These are phyloP conservation scores for Dimargaris cristalligena DNA, from an alignment of 192 early-diverging fungal genomes.

Conservation along the genomic window DNA sequence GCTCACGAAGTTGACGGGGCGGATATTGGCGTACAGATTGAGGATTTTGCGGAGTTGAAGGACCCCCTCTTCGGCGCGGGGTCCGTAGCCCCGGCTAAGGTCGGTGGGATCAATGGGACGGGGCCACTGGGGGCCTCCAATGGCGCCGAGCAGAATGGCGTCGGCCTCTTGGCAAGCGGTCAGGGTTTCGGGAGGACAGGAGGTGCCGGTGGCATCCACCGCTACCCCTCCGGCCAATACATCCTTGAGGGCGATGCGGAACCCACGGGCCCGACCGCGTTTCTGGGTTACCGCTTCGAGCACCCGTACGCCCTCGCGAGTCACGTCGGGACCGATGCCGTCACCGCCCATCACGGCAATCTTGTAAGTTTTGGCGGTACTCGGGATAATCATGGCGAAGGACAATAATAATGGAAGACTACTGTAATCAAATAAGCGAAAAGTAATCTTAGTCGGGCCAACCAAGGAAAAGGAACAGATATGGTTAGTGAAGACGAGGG, in stretches of 20 bases:
- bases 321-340: constrained; percentile 92
- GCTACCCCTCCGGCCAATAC: constrained; percentile 82
- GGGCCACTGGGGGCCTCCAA: constrained; percentile 95
- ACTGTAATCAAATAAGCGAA: too few relatives aligned
- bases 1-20: constrained; percentile 86
- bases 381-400: neutral
- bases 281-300: constrained; percentile 57
- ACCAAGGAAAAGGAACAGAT: too few relatives aligned
- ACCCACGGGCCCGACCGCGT: constrained; percentile 36
- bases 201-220: constrained; percentile 76
- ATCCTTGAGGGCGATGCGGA: constrained; percentile 52
- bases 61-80: constrained; percentile 88
- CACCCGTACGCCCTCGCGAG: constrained; percentile 76
- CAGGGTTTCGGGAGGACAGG: constrained; percentile 71
- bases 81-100: constrained; percentile 47
- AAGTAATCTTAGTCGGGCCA: too few relatives aligned
- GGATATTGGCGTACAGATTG: constrained; percentile 91
- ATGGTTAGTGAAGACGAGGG: too few relatives aligned
- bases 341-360: constrained; percentile 80
- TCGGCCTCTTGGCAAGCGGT: constrained; percentile 63
- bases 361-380: constrained; percentile 17
- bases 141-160: constrained; percentile 92
- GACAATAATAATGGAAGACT: neutral
- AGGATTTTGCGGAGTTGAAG: constrained; percentile 82
- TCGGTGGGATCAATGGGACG: constrained; percentile 43